These are phyloP conservation scores for Groenewaldozyma tartarivorans DNA, from an alignment of 805 yeast genomes.

Conservation along the genomic window DNA sequence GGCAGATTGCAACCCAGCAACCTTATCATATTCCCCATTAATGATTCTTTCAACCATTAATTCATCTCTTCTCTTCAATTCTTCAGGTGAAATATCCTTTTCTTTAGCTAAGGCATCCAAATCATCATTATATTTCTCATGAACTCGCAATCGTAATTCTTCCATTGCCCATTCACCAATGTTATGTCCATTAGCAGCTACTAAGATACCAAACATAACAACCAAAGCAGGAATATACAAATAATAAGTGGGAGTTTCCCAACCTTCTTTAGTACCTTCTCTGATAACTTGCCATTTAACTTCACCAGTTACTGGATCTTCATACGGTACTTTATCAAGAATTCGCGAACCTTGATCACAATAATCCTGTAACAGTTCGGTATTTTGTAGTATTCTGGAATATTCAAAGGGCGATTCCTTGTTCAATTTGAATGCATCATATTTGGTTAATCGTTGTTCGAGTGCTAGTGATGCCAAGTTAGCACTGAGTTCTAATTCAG, in stretches of 20 bases:
- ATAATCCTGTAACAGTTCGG: neutral
- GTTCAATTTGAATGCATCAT: neutral
- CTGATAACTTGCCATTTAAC: conserved; percentile 71
- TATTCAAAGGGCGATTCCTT: neutral
- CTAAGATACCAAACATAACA: conserved; percentile 41
- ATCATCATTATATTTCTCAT: conserved; percentile 54
- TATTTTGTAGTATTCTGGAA: neutral
- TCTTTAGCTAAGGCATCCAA: conserved; percentile 32
- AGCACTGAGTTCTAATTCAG: conserved; percentile 31
- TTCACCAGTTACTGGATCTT: conserved; percentile 69
- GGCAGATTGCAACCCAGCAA: conserved; percentile 29
- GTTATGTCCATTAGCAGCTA: conserved; percentile 43
- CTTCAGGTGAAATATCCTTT: conserved; percentile 39
- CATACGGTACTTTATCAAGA: conserved; percentile 76
- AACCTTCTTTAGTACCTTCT: conserved; percentile 70
- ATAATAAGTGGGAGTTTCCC: conserved; percentile 70
- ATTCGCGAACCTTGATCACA: conserved; percentile 30
- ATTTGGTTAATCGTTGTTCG: neutral
- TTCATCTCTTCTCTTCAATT: conserved; percentile 60
- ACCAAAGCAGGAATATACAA: conserved; percentile 63
- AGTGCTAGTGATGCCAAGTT: neutral
- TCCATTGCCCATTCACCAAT: conserved; percentile 73
- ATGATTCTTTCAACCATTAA: conserved; percentile 72
- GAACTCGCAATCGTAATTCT: conserved; percentile 68
- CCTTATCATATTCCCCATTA: conserved; percentile 72